These are phyloP conservation scores for Amaranthus tricolor DNA, from an alignment of 179 eudicot species.

Conservation along the genomic window DNA sequence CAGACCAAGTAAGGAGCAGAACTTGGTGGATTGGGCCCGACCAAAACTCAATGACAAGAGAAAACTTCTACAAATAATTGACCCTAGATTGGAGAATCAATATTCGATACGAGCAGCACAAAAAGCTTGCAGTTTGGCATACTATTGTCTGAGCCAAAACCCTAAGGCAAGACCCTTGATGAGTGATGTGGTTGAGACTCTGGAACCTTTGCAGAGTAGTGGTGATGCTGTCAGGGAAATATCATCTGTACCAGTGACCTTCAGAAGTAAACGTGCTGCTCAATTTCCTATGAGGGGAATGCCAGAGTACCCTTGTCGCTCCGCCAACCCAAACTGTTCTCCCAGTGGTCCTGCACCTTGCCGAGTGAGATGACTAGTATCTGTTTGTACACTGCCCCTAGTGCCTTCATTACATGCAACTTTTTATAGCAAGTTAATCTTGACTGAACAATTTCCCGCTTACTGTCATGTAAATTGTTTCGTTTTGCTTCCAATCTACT, in stretches of 20 bases:
- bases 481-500: constrained; percentile 21
- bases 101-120: constrained; percentile 72
- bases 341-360: constrained; percentile 61
- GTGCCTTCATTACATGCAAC: constrained; percentile 15
- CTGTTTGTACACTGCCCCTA: constrained; percentile 20
- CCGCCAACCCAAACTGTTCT: constrained; percentile 54
- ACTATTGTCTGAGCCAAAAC: constrained; percentile 72
- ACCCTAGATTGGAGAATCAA: constrained; percentile 70
- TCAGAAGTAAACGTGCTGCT: constrained; percentile 30
- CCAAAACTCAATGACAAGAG: constrained; percentile 73
- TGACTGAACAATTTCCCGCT: constrained; percentile 8
- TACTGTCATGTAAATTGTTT: constrained; percentile 33
- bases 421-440: constrained; percentile 13
- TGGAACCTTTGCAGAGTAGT: constrained; percentile 59
- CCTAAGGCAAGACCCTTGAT: constrained; percentile 78
- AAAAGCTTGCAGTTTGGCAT: constrained; percentile 81
- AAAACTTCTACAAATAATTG: constrained; percentile 61
- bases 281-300: constrained; percentile 41
- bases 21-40: constrained; percentile 78
- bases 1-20: constrained; percentile 68
- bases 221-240: constrained; percentile 27
- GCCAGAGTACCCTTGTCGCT: constrained; percentile 48
- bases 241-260: constrained; percentile 17
- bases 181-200: constrained; percentile 79
- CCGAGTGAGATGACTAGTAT: constrained; percentile 53